phyloP scores from a whole-genome alignment of 768 basidiomycete species.

The Podaxis sp. region DNA sequence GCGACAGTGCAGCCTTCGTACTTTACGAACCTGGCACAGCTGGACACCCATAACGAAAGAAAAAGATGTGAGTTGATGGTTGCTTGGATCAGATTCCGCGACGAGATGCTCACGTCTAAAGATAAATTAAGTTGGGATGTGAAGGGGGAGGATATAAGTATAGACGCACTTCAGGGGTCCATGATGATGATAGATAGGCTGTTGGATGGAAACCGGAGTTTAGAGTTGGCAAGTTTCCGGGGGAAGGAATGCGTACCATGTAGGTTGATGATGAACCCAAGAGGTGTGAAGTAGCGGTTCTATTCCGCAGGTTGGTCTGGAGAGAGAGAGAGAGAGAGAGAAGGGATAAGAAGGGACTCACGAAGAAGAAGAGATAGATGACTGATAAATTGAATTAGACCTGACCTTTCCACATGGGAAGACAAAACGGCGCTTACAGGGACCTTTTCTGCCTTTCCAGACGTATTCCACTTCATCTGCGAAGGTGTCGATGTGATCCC shows the following conservation, averaged over 20 bases:
- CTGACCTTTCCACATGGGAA: background rate
- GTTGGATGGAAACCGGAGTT: background rate
- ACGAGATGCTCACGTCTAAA: conserved; percentile 10
- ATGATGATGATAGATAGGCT: conserved; percentile 40
- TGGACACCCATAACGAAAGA: conserved; percentile 12
- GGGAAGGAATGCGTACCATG: conserved; percentile 27
- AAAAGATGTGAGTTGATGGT: background rate
- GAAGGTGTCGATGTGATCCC: conserved; percentile 55
- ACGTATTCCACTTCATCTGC: conserved; percentile 48
- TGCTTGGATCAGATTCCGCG: background rate
- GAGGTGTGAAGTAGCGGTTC: conserved; percentile 63
- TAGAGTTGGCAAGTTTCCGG: background rate
- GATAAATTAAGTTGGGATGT: background rate
- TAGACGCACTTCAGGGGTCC: conserved; percentile 31
- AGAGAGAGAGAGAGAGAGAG: background rate
- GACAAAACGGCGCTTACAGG: conserved; percentile 28
- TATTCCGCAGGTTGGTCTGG: conserved; percentile 16
- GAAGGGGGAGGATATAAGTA: background rate
- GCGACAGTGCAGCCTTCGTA: conserved; percentile 46
- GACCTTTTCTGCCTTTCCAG: conserved; percentile 45
- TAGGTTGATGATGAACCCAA: conserved; percentile 58
- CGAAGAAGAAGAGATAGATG: conserved; percentile 39
- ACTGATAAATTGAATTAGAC: conserved; percentile 21
- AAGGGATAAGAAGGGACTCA: conserved; percentile 16
- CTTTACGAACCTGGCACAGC: conserved; percentile 42